Evolutionary conservation across 169 alveolate genomes (phyloP).

Genomic region (Plasmodium coatneyi): DNA sequence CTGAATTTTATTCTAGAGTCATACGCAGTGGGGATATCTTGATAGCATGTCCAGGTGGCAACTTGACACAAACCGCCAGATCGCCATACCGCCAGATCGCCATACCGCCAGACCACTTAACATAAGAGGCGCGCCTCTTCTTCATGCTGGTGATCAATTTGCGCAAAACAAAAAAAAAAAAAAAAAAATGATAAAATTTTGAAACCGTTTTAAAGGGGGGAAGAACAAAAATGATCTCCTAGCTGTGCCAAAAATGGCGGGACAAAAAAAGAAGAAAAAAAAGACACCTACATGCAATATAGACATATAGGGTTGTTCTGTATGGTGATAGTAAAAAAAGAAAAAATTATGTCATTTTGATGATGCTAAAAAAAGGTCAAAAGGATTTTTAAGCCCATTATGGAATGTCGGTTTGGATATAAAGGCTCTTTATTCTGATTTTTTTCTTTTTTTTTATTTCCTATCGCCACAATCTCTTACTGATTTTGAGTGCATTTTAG

Average conservation of each 20-base stretch:
- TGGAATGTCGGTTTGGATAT: neutral
- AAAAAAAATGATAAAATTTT: no score
- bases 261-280: neutral
- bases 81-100: neutral
- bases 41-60: neutral
- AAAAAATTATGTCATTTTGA: neutral
- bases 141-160: neutral
- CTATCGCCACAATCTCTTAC: neutral
- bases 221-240: neutral
- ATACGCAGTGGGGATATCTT: neutral
- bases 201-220: neutral
- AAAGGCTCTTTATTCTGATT: neutral
- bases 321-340: neutral
- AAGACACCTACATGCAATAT: neutral
- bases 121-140: neutral
- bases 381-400: neutral
- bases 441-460: neutral
- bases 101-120: neutral
- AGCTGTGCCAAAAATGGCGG: neutral
- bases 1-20: neutral
- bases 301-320: neutral
- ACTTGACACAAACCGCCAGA: neutral
- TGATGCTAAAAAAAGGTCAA: neutral
- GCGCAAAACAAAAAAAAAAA: neutral
- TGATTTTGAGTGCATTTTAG: neutral